Evolutionary conservation across 495 filamentous ascomycete species (phyloP).

Genomic region (Geopyxis carbonaria): DNA sequence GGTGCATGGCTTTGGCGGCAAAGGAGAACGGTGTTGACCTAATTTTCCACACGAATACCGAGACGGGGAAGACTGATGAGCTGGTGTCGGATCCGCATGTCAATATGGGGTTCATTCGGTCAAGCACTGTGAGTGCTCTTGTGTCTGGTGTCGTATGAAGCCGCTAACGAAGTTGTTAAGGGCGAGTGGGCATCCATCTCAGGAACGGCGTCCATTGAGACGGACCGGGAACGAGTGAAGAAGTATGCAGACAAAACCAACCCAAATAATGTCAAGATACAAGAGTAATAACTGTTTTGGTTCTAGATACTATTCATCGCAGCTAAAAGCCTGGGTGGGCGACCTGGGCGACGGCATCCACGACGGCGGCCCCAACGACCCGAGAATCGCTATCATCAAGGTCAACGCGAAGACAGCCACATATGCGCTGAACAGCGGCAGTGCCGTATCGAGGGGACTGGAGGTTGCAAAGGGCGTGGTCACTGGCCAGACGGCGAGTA

Average conservation of each 20-base stretch:
- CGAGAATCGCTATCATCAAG: slow-evolving; percentile 55
- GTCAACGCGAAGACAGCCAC: slow-evolving; percentile 46
- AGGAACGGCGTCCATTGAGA: slow-evolving; percentile 49
- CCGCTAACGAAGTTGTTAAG: slow-evolving; percentile 4
- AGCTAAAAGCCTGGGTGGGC: slow-evolving; percentile 74
- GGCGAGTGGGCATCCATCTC: slow-evolving; percentile 63
- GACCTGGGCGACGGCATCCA: slow-evolving; percentile 80
- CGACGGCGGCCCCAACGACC: slow-evolving; percentile 66
- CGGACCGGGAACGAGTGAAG: slow-evolving; percentile 46
- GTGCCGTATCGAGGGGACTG: slow-evolving; percentile 39
- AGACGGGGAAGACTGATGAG: slow-evolving; percentile 81
- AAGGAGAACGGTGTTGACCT: slow-evolving; percentile 67
- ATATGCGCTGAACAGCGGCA: slow-evolving; percentile 39
- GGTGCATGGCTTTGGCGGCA: slow-evolving; percentile 83
- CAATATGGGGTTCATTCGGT: slow-evolving; percentile 75
- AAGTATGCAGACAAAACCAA: too few species aligned
- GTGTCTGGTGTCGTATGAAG: too few species aligned
- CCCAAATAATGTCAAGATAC: too few species aligned
- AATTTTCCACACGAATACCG: slow-evolving; percentile 86
- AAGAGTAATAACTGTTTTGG: too few species aligned
- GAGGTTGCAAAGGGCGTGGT: slow-evolving; percentile 61
- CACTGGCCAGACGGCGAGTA: slow-evolving; percentile 50
- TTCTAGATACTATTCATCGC: slow-evolving; percentile 40
- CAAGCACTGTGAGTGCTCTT: slow-evolving; percentile 39
- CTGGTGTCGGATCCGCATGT: slow-evolving; percentile 54